A percentile compares a stretch with the other conserved stretches of the same genome.
These are phyloP conservation scores for Trichoderma koningii DNA, from an alignment of 2,329 filamentous ascomycete species.

Conservation along the genomic window DNA sequence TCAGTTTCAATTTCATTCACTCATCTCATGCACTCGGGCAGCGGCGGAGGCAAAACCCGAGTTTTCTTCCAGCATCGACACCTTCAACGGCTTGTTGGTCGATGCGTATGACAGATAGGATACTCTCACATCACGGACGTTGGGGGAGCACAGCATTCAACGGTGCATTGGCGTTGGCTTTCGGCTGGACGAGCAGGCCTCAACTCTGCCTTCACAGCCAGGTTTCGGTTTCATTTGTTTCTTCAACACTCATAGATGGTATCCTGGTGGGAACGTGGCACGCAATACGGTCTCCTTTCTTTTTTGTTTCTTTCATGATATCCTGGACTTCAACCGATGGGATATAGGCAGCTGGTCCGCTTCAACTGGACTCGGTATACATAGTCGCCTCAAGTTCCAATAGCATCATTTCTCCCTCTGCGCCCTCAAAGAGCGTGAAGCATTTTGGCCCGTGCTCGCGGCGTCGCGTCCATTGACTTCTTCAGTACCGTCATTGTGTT, in stretches of 20 bases:
- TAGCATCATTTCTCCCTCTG: background rate
- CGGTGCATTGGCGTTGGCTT: slow-evolving; percentile 32
- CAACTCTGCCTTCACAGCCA: slow-evolving; percentile 38
- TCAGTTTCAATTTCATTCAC: no score
- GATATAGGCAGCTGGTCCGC: slow-evolving; percentile 22
- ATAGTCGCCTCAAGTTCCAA: slow-evolving; percentile 19
- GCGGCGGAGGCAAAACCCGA: background rate
- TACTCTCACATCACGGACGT: background rate
- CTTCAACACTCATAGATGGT: slow-evolving; percentile 35
- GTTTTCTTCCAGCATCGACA: background rate
- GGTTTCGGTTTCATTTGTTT: slow-evolving; percentile 28
- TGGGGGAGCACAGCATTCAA: slow-evolving; percentile 31
- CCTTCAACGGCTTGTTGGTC: slow-evolving; percentile 14
- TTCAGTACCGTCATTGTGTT: slow-evolving; percentile 78
- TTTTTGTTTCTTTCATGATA: slow-evolving; percentile 37
- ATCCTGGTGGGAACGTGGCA: background rate
- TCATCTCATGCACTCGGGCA: background rate
- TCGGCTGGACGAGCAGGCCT: slow-evolving; percentile 34
- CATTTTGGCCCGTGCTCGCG: slow-evolving; percentile 31
- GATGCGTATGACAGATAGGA: background rate
- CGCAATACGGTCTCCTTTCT: slow-evolving; percentile 12
- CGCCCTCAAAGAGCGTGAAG: background rate
- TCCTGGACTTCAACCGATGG: slow-evolving; percentile 42
- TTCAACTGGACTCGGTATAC: slow-evolving; percentile 27
- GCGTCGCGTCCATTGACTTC: slow-evolving; percentile 45